Conservation (phyloP, 169 alveolate species). For the Eimeria tenella region DNA sequence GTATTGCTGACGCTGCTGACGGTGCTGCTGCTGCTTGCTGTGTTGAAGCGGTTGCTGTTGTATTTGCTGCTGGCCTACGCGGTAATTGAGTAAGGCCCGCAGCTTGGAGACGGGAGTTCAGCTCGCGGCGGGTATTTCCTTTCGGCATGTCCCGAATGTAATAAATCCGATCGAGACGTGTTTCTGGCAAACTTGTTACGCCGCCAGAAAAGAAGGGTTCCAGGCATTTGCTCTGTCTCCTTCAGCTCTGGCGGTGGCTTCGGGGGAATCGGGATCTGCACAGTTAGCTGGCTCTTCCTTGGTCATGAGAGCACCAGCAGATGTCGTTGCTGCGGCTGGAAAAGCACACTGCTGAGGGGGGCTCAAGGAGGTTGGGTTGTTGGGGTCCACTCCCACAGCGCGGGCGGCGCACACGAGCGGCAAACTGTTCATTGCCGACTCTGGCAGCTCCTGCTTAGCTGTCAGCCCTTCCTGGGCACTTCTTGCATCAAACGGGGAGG, state of each 20-base stretch:
- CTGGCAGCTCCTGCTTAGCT: neutral
- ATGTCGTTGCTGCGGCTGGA: neutral
- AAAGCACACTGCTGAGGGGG: neutral
- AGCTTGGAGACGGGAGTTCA: no score
- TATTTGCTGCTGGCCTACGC: no score
- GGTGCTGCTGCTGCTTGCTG: conserved; percentile 8
- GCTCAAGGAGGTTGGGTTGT: neutral
- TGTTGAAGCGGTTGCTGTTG: neutral
- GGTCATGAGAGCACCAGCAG: neutral
- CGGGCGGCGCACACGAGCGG: conserved; percentile 5
- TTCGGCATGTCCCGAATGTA: no score
- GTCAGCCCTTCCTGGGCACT: neutral
- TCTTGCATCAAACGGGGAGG: neutral
- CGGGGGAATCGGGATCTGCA: neutral
- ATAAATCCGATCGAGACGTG: neutral
- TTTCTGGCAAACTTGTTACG: neutral
- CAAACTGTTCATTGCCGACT: neutral
- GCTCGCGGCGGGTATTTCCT: no score
- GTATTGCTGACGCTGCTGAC: conserved; percentile 12
- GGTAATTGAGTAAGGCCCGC: no score
- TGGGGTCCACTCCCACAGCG: neutral
- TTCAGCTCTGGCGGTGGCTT: neutral
- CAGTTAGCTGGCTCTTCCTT: neutral
- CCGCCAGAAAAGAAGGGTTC: conserved; percentile 14
- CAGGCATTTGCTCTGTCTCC: conserved; percentile 36